Base-by-base conservation (phyloP, 2,329 filamentous ascomycete genomes). In the Botrytis elliptica region DNA sequence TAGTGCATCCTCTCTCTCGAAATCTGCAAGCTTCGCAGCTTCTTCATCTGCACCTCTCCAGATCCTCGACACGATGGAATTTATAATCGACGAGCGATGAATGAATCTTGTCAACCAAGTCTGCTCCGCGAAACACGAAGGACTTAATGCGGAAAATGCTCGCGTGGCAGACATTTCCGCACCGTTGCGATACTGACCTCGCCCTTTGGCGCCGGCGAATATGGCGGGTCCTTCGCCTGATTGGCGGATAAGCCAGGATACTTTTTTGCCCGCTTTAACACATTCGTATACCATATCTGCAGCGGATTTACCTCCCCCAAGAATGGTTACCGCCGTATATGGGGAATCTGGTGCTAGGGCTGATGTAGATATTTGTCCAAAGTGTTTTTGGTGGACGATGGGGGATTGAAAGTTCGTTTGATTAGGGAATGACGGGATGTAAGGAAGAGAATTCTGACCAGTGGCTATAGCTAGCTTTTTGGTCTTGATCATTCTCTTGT, bases 401-500 rank as follows among this genome's bases (percentile, higher is more conserved):
- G 46, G 44, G 3, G 55, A 69, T 8, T 38, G 9, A 29, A 75
- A 75, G 22, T n/a, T 36, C 44, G 33, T 7, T 73, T 65, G 64
- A 12, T 64, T 29, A 18, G n/a, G 59, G 18, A 76, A 77, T 72
- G 40, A 75, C 4, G 80, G 79, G 10, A 79, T 69, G 60, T 75
- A 72, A 12, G 80, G 79, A 49, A 77, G 77, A 1, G 80, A 81
- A 20, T 80, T 81, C n/a, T 80, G 75, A 3, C 81, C 82, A 14
- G 79, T 80, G 4, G 81, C 81, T 14, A 81, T 75, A 8, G 83
- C 75, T 10, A 83, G 77, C 66, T 82, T 83, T 55, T 76, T 60
- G 49, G 73, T n/a, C 20, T 72, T 52, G 57, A 72, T 57, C 6
- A 49, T 52, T 64, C 12, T 55, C 14, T 12, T 62, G 6, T n/a